Evolutionary conservation across 495 filamentous ascomycete genomes (phyloP).

Genomic region (Penicillium nucicola): DNA sequence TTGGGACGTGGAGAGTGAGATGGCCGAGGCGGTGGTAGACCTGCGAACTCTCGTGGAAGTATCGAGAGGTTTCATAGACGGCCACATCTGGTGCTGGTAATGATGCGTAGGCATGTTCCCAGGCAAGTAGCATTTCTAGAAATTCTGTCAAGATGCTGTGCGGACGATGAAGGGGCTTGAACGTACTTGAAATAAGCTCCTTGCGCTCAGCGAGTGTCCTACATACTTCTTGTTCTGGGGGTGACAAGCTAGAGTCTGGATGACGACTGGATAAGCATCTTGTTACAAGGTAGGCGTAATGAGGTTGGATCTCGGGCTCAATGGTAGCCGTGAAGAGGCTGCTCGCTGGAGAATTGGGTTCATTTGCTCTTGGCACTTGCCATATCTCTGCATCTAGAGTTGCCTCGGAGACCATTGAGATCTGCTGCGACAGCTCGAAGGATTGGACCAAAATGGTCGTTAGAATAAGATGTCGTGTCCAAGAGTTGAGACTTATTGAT

Average conservation of each 20-base stretch:
- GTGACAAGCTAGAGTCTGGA: neutral
- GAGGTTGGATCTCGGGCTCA: neutral
- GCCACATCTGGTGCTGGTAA: neutral
- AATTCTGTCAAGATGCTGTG: too few relatives aligned
- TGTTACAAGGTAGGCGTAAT: neutral
- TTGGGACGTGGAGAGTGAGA: conserved; percentile 5
- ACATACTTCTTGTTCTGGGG: neutral
- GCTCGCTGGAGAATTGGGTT: neutral
- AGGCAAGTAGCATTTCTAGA: neutral
- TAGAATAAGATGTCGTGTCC: conserved; percentile 8
- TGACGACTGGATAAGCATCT: neutral
- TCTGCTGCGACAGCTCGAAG: conserved; percentile 5
- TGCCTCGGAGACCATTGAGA: conserved; percentile 1
- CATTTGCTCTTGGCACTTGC: neutral
- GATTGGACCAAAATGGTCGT: conserved; percentile 1
- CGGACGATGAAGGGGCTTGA: too few relatives aligned
- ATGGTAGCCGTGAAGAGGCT: too few relatives aligned
- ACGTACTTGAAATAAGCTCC: neutral
- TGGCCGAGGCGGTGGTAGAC: neutral
- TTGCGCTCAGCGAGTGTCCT: neutral
- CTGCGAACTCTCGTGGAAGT: neutral
- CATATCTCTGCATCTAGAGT: neutral
- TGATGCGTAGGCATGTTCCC: conserved; percentile 1
- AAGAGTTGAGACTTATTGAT: conserved; percentile 3
- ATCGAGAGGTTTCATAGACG: neutral